Base-by-base conservation (phyloP, 2,329 filamentous ascomycete genomes). In the Colletotrichum agaves region DNA sequence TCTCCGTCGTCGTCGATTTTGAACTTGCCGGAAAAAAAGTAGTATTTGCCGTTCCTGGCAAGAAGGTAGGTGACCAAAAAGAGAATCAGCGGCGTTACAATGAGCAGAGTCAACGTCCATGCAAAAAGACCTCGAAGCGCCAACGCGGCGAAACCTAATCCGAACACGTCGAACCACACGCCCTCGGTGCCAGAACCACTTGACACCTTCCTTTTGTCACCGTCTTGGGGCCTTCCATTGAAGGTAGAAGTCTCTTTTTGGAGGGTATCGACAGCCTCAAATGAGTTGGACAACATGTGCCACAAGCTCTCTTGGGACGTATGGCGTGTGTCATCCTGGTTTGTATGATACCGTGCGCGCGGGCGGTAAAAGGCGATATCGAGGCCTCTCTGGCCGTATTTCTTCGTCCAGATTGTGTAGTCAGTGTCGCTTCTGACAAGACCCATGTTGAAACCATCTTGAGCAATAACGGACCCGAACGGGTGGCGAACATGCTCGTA, bases 111-210 rank as follows among this genome's bases (percentile, higher is more conserved):
- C 31, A 98, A 86, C 5, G 93, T 94, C 80, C 96, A 89, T 3
- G 93, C 94, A 78, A 98, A 98, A 64, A 98, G 85, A 7, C 93
- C 94, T 70, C 92, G 88, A 43, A 98, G 84, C 52, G 87, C 86
- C 75, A 98, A 92, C 2, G 97, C 84, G 15, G 91, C 92, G 77
- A 98, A 94, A 1, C 84, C 84, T 62, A 85, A 87, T 47, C 95
- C 96, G 71, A 97, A 95, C 7, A 98, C 80, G 75, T 98, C 96
- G 75, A 98, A 98, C 93, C 94, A 99, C 13, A 98, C 93, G 33
- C 90, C 93, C 67, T 88, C 83, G 15, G 86, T 89, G 5, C 89
- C 89, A 39, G 81, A 83, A 10, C 92, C 91, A 69, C 90, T 91
- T 70, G 87, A 84, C 2, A 91, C 87, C 73, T 90, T 89, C 61